phyloP scores from a whole-genome alignment of 306 rosid species.

The Casuarina cunninghamiana region DNA sequence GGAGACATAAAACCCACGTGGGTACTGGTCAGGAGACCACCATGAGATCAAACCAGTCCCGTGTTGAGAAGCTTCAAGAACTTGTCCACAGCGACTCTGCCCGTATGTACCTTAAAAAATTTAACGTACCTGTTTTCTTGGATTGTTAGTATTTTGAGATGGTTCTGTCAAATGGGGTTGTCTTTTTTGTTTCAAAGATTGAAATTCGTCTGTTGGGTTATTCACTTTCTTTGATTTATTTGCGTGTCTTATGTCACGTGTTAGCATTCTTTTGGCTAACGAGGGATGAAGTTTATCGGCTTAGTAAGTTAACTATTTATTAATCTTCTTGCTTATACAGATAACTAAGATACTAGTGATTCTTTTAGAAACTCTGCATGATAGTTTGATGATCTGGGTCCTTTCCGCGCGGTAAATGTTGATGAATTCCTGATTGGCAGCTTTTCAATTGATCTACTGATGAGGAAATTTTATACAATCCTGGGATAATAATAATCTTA shows the following conservation, averaged over 20 bases:
- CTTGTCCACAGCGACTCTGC: not conserved
- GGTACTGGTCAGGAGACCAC: not conserved
- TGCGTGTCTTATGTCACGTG: not conserved
- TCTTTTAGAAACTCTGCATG: not conserved
- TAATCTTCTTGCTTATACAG: too few species aligned
- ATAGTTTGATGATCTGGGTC: not conserved
- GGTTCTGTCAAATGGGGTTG: not conserved
- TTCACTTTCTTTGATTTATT: not conserved
- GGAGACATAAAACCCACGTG: not conserved
- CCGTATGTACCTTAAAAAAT: not conserved
- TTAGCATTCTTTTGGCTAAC: not conserved
- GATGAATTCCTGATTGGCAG: not conserved
- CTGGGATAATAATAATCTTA: too few species aligned
- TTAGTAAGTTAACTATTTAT: not conserved
- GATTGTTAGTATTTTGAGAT: not conserved
- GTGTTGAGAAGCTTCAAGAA: constrained; percentile 2
- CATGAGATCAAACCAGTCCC: not conserved
- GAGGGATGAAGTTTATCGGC: not conserved
- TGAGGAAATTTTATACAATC: too few species aligned
- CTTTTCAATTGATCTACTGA: too few species aligned
- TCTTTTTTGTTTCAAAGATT: not conserved
- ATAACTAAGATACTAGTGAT: too few species aligned
- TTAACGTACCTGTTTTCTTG: not conserved
- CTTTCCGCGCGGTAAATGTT: not conserved
- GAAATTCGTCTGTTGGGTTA: not conserved